phyloP scores from a whole-genome alignment of 805 yeast genomes.

The Sungouiozyma intestinalis region DNA sequence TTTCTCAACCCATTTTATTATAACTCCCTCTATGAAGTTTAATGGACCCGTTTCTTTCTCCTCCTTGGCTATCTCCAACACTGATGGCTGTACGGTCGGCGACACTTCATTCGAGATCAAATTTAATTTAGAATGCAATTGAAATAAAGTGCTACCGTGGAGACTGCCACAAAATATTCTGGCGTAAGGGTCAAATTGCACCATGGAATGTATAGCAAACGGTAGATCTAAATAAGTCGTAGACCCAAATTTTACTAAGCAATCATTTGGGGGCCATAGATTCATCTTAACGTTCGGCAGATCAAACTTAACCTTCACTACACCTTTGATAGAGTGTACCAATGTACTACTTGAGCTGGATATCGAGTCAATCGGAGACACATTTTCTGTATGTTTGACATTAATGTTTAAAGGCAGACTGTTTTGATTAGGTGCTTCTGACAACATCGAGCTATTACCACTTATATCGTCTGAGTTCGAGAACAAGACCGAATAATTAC shows the following conservation, averaged over 20 bases:
- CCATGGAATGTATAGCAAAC: constrained; percentile 8
- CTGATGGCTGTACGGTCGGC: background rate
- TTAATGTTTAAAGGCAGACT: too few relatives aligned
- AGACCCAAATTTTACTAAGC: constrained; percentile 10
- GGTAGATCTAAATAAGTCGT: constrained; percentile 13
- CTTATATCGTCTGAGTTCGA: constrained; percentile 3
- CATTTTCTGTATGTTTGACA: background rate
- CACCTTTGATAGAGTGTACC: too few relatives aligned
- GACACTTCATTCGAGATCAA: constrained; percentile 2
- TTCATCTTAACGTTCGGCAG: constrained; percentile 4
- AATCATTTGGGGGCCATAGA: constrained; percentile 12
- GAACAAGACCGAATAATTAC: background rate
- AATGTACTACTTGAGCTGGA: background rate
- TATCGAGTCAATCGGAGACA: background rate
- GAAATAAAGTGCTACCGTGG: constrained; percentile 12
- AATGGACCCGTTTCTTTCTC: constrained; percentile 7
- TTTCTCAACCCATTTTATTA: constrained; percentile 9
- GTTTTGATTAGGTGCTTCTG: too few relatives aligned
- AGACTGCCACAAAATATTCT: constrained; percentile 9
- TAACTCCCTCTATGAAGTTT: constrained; percentile 12
- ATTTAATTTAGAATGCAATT: constrained; percentile 7
- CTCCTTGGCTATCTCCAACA: background rate
- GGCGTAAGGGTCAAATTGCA: constrained; percentile 11
- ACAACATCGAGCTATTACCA: too few relatives aligned
- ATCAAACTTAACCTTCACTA: background rate